A percentile compares a stretch with the other conserved stretches of the same genome.
These are phyloP conservation scores for Typha latifolia DNA, from an alignment of 176 grass and related monocot species.

Conservation along the genomic window DNA sequence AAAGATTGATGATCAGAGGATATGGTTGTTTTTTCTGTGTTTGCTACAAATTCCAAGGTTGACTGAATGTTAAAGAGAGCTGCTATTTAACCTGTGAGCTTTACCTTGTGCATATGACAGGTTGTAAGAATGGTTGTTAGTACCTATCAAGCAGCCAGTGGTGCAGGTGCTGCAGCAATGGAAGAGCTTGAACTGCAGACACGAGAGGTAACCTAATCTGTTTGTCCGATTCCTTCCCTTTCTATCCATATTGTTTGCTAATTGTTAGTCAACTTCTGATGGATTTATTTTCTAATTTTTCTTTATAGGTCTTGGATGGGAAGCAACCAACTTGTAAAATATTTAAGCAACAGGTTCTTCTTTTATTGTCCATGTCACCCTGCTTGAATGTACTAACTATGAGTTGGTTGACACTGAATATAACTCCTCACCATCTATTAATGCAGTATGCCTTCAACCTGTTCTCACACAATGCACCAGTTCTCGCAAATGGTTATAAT, in stretches of 20 bases:
- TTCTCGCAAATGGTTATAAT: slow-evolving; percentile 92
- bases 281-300: background rate
- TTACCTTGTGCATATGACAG: slow-evolving; percentile 23
- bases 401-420: background rate
- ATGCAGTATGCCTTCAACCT: slow-evolving; percentile 97
- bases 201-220: slow-evolving; percentile 44
- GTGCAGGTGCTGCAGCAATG: slow-evolving; percentile 93
- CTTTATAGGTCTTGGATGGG: slow-evolving; percentile 74
- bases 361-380: slow-evolving; percentile 1
- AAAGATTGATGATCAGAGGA: too few relatives aligned
- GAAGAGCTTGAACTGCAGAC: slow-evolving; percentile 86
- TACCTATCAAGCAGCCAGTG: slow-evolving; percentile 98
- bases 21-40: background rate
- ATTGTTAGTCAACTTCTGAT: background rate
- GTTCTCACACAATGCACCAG: slow-evolving; percentile 86
- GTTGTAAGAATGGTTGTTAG: slow-evolving; percentile 94
- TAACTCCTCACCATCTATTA: slow-evolving; percentile 19
- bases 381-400: slow-evolving; percentile 1
- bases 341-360: slow-evolving; percentile 70
- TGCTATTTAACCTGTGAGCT: background rate
- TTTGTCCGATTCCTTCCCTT: background rate
- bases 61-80: background rate
- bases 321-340: slow-evolving; percentile 94
- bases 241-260: slow-evolving; percentile 3
- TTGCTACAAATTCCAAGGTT: background rate